Conservation (phyloP, 2,329 filamentous ascomycete genomes). For the Colletotrichum abscissum region DNA sequence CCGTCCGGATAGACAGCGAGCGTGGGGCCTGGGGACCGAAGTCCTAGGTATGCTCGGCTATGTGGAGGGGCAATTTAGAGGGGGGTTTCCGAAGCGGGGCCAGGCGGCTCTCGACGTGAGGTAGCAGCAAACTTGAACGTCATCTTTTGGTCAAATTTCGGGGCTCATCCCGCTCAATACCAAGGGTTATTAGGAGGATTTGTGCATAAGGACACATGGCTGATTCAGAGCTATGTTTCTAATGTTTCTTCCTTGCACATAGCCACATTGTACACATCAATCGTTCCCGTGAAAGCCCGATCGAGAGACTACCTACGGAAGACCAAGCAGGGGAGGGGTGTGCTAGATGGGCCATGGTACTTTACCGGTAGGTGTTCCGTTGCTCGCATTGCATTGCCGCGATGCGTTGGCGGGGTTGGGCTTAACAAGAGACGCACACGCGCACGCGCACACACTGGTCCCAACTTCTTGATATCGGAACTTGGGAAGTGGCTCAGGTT, state of each 20-base stretch:
- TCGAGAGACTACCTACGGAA: background rate
- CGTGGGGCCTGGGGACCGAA: background rate
- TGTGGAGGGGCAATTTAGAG: background rate
- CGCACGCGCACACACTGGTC: background rate
- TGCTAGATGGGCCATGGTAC: background rate
- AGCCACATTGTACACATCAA: background rate
- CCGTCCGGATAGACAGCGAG: background rate
- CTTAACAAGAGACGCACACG: background rate
- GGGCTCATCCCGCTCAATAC: slow-evolving; percentile 6
- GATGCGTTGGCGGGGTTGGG: slow-evolving; percentile 3
- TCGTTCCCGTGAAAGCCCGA: slow-evolving; percentile 32
- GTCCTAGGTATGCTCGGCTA: background rate
- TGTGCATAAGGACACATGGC: background rate
- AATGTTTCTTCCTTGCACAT: background rate
- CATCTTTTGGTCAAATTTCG: slow-evolving; percentile 32
- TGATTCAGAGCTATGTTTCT: background rate
- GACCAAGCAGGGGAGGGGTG: background rate
- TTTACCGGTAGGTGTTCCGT: slow-evolving; percentile 4
- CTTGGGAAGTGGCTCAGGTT: background rate
- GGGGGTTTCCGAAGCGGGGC: slow-evolving; percentile 16
- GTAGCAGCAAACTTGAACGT: slow-evolving; percentile 29
- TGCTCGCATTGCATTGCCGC: slow-evolving; percentile 31
- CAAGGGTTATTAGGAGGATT: background rate
- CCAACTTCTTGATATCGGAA: background rate
- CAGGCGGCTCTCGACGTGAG: slow-evolving; percentile 28